phyloP scores from a whole-genome alignment of 208 protist species.

The Phytomonas sp. region DNA sequence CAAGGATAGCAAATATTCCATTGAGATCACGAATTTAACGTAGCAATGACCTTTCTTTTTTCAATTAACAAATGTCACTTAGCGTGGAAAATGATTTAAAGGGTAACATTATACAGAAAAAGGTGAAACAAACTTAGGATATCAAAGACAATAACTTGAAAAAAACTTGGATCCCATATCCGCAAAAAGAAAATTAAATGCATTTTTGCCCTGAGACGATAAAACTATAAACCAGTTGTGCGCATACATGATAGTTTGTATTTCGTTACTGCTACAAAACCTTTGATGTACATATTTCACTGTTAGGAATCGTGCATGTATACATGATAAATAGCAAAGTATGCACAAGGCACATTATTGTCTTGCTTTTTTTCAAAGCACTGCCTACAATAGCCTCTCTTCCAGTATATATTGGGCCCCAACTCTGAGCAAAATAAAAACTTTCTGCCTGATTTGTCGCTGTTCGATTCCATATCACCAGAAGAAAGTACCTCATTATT shows the following conservation, averaged over 20 bases:
- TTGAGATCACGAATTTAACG: background rate
- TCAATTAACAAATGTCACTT: background rate
- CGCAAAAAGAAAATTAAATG: slow-evolving; percentile 12
- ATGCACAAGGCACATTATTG: background rate
- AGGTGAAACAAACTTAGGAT: slow-evolving; percentile 9
- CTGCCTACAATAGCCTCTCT: background rate
- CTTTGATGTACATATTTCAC: background rate
- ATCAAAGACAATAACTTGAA: slow-evolving; percentile 9
- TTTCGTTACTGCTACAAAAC: background rate
- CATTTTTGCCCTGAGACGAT: background rate
- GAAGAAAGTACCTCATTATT: background rate
- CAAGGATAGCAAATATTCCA: background rate
- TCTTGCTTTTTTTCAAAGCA: too few relatives aligned
- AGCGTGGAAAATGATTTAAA: background rate
- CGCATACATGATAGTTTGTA: background rate
- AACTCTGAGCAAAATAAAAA: background rate
- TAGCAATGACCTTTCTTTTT: background rate
- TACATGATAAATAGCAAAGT: slow-evolving; percentile 1
- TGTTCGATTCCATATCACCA: background rate
- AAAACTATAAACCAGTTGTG: slow-evolving; percentile 8
- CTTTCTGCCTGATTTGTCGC: background rate
- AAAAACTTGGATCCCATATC: slow-evolving; percentile 6
- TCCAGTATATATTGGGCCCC: background rate
- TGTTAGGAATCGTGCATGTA: slow-evolving; percentile 2
- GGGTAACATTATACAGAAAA: background rate